Conservation (phyloP, 805 yeast genomes). For the Clavispora santaluciae region DNA sequence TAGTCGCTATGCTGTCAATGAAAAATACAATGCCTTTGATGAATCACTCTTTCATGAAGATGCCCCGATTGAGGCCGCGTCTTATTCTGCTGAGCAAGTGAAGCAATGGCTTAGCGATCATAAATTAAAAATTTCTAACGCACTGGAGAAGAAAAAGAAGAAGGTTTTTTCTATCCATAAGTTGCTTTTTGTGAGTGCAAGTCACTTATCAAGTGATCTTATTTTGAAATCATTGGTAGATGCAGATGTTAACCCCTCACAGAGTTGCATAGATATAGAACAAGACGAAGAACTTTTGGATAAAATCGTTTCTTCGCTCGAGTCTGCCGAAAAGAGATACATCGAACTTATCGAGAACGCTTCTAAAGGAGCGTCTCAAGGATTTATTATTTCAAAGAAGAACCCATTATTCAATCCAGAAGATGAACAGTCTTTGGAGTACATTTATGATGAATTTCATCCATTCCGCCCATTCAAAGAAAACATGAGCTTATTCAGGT, state of each 20-base stretch:
- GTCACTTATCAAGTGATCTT: slow-evolving; percentile 76
- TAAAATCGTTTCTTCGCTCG: slow-evolving; percentile 37
- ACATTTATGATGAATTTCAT: slow-evolving; percentile 60
- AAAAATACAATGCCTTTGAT: slow-evolving; percentile 59
- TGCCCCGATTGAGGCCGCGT: slow-evolving; percentile 7
- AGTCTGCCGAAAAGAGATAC: slow-evolving; percentile 44
- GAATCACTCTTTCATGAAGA: slow-evolving; percentile 36
- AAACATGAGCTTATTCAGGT: slow-evolving; percentile 22
- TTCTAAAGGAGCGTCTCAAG: slow-evolving; percentile 36
- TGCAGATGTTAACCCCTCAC: slow-evolving; percentile 44
- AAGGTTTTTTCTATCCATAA: slow-evolving; percentile 64
- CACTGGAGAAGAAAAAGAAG: slow-evolving; percentile 22
- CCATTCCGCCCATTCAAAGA: slow-evolving; percentile 56
- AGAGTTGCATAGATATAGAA: slow-evolving; percentile 27
- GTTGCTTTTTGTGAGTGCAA: slow-evolving; percentile 58
- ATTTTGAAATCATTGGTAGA: slow-evolving; percentile 53
- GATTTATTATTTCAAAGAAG: slow-evolving; percentile 59
- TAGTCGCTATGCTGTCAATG: slow-evolving; percentile 69
- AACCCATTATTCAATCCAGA: slow-evolving; percentile 47
- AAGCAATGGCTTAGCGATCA: slow-evolving; percentile 37
- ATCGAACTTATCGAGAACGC: slow-evolving; percentile 27
- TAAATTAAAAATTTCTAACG: slow-evolving; percentile 19
- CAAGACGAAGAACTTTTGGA: slow-evolving; percentile 24
- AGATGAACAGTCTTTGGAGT: slow-evolving; percentile 42
- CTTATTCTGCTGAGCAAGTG: slow-evolving; percentile 28